phyloP scores from a whole-genome alignment of 108 stramenopile genomes.

The Seminavis robusta region DNA sequence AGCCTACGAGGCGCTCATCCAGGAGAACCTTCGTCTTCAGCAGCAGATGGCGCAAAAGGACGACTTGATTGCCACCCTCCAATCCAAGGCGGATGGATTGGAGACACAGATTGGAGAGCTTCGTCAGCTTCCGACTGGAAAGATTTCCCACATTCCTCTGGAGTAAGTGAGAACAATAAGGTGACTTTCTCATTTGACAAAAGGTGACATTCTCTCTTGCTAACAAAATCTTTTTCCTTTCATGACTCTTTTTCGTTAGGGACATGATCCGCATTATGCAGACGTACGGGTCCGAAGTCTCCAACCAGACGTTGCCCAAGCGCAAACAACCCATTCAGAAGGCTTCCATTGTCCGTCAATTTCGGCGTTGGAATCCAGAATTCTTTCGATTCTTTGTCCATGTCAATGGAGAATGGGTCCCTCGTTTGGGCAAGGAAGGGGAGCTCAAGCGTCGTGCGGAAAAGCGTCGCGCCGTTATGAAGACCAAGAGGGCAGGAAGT shows the following conservation, averaged over 20 bases:
- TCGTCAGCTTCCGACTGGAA: slow-evolving; percentile 38
- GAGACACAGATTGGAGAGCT: slow-evolving; percentile 42
- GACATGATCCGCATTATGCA: slow-evolving; percentile 56
- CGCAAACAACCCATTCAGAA: slow-evolving; percentile 32
- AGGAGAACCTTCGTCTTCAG: slow-evolving; percentile 70
- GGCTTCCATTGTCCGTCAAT: slow-evolving; percentile 49
- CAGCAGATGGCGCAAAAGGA: slow-evolving; percentile 27
- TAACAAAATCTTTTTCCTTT: not conserved
- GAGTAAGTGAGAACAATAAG: slow-evolving; percentile 25
- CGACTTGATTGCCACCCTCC: slow-evolving; percentile 21
- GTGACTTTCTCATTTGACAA: not conserved
- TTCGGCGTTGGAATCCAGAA: slow-evolving; percentile 57
- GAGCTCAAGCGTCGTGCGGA: slow-evolving; percentile 35
- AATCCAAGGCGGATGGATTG: slow-evolving; percentile 16
- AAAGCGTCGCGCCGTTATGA: slow-evolving; percentile 23
- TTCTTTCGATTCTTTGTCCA: slow-evolving; percentile 43
- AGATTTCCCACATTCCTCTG: slow-evolving; percentile 47
- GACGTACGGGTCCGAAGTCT: slow-evolving; percentile 54
- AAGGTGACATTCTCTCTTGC: not conserved
- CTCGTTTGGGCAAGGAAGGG: slow-evolving; percentile 41
- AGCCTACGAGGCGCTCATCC: slow-evolving; percentile 9
- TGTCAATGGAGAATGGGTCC: slow-evolving; percentile 45
- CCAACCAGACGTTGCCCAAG: slow-evolving; percentile 32
- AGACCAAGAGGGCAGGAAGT: too few species aligned
- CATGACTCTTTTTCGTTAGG: slow-evolving; percentile 12